phyloP scores from a whole-genome alignment of 805 yeast species.

The Saccharomycopsis javanensis region DNA sequence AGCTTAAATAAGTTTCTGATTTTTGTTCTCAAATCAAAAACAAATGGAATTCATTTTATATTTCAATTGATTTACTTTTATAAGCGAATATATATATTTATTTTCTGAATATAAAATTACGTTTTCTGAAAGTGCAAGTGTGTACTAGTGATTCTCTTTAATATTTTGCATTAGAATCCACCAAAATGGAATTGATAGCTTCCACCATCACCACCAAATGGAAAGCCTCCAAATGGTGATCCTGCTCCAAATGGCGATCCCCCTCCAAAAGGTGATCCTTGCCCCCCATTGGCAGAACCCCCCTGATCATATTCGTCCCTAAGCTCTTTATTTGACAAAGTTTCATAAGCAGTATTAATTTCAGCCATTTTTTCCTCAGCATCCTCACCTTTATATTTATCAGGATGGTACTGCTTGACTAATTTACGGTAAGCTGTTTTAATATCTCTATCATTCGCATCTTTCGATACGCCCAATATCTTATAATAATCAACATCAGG shows the following conservation, averaged over 20 bases:
- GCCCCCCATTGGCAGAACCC: conserved; percentile 40
- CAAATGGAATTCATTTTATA: too few species aligned
- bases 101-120: not conserved
- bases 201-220: conserved; percentile 3
- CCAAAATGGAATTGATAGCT: not conserved
- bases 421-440: conserved; percentile 72
- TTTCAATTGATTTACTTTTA: not conserved
- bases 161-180: not conserved
- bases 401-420: conserved; percentile 84
- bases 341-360: conserved; percentile 88
- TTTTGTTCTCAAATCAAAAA: too few species aligned
- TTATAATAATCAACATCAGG: conserved; percentile 68
- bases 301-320: conserved; percentile 60
- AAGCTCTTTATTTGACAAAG: conserved; percentile 56
- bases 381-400: conserved; percentile 69
- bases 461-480: conserved; percentile 53
- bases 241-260: conserved; percentile 10
- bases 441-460: conserved; percentile 63
- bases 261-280: conserved; percentile 8
- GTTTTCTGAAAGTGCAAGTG: not conserved
- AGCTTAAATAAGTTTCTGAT: too few species aligned
- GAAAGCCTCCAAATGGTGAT: conserved; percentile 17
- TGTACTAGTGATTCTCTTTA: too few species aligned
- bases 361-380: conserved; percentile 83
- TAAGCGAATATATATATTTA: not conserved